Evolutionary conservation across 495 filamentous ascomycete genomes (phyloP).

Genomic region (Penicillium coprophilum): DNA sequence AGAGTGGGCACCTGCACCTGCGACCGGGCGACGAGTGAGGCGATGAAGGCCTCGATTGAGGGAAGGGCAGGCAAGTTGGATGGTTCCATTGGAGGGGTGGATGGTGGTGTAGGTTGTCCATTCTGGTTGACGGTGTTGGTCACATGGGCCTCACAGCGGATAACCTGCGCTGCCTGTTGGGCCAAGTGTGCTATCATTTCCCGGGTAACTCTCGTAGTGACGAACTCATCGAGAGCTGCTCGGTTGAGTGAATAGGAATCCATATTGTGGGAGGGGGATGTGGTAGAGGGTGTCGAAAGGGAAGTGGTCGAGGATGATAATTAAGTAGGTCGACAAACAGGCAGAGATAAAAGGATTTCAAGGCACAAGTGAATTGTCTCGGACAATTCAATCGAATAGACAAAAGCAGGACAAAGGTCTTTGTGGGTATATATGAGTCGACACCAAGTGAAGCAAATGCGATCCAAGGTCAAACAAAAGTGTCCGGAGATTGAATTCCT

Average conservation of each 20-base stretch:
- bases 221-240: conserved; percentile 84
- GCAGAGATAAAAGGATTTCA: neutral
- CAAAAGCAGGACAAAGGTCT: conserved; percentile 2
- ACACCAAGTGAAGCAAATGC: conserved; percentile 12
- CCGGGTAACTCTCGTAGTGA: conserved; percentile 73
- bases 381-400: conserved; percentile 1
- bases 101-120: conserved; percentile 66
- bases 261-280: conserved; percentile 30
- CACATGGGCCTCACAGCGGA: conserved; percentile 74
- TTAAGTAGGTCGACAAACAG: conserved; percentile 1
- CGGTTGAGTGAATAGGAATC: conserved; percentile 59
- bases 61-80: conserved; percentile 58
- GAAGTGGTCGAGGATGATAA: conserved; percentile 4
- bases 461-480: neutral
- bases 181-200: conserved; percentile 88
- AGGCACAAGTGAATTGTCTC: conserved; percentile 3
- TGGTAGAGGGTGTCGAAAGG: neutral
- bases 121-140: conserved; percentile 49
- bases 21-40: conserved; percentile 81
- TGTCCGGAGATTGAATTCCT: conserved; percentile 18
- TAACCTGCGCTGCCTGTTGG: conserved; percentile 77
- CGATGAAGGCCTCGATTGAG: conserved; percentile 86
- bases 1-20: conserved; percentile 96
- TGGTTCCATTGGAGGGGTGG: conserved; percentile 61
- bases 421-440: conserved; percentile 1